phyloP scores from a whole-genome alignment of 2,329 filamentous ascomycete species.

The Diaporthe batatas region DNA sequence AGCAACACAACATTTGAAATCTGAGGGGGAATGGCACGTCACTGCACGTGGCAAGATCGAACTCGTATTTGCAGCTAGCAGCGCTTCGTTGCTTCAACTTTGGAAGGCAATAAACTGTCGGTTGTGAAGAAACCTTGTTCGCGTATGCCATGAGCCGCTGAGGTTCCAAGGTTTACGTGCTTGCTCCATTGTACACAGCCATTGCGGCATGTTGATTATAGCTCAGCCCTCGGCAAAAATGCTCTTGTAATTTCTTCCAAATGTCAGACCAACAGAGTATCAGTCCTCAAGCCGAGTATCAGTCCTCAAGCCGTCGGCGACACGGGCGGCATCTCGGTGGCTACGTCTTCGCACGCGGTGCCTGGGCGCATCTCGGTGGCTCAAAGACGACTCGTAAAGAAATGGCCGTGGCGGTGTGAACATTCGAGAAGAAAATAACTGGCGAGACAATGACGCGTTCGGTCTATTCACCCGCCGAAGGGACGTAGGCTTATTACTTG shows the following conservation, averaged over 20 bases:
- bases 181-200: background rate
- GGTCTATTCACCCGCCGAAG: conserved; percentile 8
- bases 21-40: background rate
- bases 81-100: background rate
- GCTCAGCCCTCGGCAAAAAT: background rate
- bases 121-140: background rate
- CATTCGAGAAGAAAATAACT: background rate
- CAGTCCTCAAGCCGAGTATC: background rate
- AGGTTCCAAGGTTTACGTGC: background rate
- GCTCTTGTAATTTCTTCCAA: background rate
- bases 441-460: background rate
- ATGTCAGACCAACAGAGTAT: background rate
- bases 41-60: background rate
- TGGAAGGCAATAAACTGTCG: background rate
- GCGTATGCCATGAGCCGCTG: background rate
- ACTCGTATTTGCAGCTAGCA: background rate
- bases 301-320: conserved; percentile 6
- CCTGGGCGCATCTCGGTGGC: background rate
- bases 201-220: conserved; percentile 3
- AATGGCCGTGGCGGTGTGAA: background rate
- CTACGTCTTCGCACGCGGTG: too few species aligned
- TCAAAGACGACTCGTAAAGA: background rate
- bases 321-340: background rate
- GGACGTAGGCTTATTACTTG: conserved; percentile 19
- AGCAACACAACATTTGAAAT: background rate